Percentiles rank a stretch among this genome's conserved stretches.
These are phyloP conservation scores for Termitomyces sp. DNA, from an alignment of 768 basidiomycete species.

Conservation along the genomic window DNA sequence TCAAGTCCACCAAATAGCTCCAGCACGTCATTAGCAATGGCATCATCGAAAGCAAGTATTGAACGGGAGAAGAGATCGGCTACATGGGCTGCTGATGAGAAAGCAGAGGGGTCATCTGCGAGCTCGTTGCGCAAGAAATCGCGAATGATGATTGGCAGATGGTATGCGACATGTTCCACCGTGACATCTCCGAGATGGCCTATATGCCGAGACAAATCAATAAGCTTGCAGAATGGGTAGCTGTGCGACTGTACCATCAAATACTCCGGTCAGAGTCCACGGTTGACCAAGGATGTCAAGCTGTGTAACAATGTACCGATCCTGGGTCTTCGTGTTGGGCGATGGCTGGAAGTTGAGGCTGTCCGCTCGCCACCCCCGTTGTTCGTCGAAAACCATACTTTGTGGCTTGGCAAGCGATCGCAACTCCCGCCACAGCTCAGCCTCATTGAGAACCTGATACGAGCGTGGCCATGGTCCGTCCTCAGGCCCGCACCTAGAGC, in stretches of 20 bases:
- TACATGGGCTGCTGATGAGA: slow-evolving; percentile 45
- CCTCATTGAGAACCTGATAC: slow-evolving; percentile 46
- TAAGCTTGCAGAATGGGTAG: slow-evolving; percentile 4
- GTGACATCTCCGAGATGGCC: slow-evolving; percentile 71
- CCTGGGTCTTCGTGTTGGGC: slow-evolving; percentile 50
- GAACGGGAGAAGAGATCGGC: slow-evolving; percentile 55
- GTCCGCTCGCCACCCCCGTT: slow-evolving; percentile 41
- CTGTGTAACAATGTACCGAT: slow-evolving; percentile 58
- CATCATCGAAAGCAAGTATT: slow-evolving; percentile 60
- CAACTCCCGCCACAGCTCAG: slow-evolving; percentile 54
- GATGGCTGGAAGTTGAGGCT: slow-evolving; percentile 69
- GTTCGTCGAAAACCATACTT: slow-evolving; percentile 32
- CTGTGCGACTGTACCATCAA: slow-evolving; percentile 49
- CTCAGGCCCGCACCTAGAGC: slow-evolving; percentile 57
- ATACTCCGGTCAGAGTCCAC: slow-evolving; percentile 69
- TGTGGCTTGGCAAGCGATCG: slow-evolving; percentile 50
- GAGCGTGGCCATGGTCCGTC: slow-evolving; percentile 65
- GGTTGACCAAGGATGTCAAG: slow-evolving; percentile 50
- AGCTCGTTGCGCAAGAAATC: slow-evolving; percentile 50
- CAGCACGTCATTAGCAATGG: slow-evolving; percentile 63
- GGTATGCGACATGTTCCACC: slow-evolving; percentile 64
- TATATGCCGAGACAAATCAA: slow-evolving; percentile 20
- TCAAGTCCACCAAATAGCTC: slow-evolving; percentile 58
- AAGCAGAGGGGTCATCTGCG: slow-evolving; percentile 32
- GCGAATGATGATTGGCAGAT: slow-evolving; percentile 64